A percentile compares a stretch with the other conserved stretches of the same genome.
phyloP scores from a whole-genome alignment of 2,329 filamentous ascomycete species.

The Drechslera avenae region DNA sequence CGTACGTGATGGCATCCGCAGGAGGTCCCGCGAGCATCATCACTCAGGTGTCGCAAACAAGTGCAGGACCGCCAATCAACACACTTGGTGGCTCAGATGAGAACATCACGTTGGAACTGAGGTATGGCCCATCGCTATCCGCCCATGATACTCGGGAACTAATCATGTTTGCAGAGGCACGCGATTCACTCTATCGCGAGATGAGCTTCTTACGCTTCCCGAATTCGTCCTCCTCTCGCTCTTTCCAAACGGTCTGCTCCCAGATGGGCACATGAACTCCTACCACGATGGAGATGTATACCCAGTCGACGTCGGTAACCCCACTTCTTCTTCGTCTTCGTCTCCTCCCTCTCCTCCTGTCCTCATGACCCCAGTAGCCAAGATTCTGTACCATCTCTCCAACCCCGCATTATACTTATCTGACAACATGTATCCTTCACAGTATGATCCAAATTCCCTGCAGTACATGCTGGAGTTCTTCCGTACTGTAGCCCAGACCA shows the following conservation, averaged over 20 bases:
- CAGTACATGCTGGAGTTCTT: conserved; percentile 99
- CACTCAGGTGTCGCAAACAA: conserved; percentile 89
- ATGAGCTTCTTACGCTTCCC: conserved; percentile 91
- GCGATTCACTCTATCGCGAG: conserved; percentile 89
- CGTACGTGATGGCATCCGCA: conserved; percentile 97
- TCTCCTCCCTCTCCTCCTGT: conserved; percentile 39
- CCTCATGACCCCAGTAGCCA: conserved; percentile 42
- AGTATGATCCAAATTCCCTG: conserved; percentile 96
- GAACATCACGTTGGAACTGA: conserved; percentile 90
- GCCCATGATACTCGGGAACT: conserved; percentile 10
- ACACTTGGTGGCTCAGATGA: conserved; percentile 89
- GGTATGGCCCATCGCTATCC: conserved; percentile 61
- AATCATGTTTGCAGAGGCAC: conserved; percentile 68
- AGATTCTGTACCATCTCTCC: conserved; percentile 50
- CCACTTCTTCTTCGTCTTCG: conserved; percentile 39
- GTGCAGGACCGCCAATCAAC: conserved; percentile 81
- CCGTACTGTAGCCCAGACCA: conserved; percentile 93
- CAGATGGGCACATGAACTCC: conserved; percentile 92
- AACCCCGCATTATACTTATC: conserved; percentile 59
- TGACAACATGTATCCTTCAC: conserved; percentile 59
- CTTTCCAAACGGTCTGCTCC: conserved; percentile 97
- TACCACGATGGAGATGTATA: conserved; percentile 94
- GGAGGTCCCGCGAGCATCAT: conserved; percentile 98
- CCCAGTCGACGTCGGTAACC: conserved; percentile 86
- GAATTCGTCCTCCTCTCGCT: conserved; percentile 98